These are phyloP conservation scores for Zygoascus biomembranicola DNA, from an alignment of 805 yeast genomes.

Conservation along the genomic window DNA sequence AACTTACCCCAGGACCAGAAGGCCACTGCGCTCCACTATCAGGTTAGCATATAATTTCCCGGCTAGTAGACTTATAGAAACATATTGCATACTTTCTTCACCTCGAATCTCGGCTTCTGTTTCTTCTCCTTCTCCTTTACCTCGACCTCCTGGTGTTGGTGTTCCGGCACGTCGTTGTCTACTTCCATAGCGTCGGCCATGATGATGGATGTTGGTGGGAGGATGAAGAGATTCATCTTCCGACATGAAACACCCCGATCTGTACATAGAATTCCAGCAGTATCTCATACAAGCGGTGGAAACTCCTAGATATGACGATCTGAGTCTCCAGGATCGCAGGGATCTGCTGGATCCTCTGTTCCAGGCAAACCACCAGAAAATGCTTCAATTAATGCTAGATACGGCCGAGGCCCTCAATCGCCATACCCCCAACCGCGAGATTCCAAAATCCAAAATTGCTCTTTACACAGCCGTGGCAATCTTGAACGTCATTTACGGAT, in stretches of 20 bases:
- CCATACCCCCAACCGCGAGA: neutral
- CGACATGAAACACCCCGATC: neutral
- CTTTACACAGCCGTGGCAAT: neutral
- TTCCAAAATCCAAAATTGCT: neutral
- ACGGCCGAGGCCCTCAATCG: neutral
- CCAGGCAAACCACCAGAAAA: neutral
- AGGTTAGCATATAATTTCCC: neutral
- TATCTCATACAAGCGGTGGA: neutral
- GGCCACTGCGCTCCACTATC: constrained; percentile 94
- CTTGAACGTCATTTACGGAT: neutral
- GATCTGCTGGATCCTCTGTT: neutral
- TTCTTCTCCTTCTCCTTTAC: constrained; percentile 11
- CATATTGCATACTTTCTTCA: constrained; percentile 46
- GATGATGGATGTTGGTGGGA: neutral
- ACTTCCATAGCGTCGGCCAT: constrained; percentile 18
- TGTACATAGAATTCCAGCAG: neutral
- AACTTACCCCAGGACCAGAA: constrained; percentile 95
- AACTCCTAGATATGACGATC: neutral
- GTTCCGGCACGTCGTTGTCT: constrained; percentile 8
- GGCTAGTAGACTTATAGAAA: neutral
- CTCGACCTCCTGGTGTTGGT: neutral
- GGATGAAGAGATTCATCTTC: neutral
- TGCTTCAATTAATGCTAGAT: neutral
- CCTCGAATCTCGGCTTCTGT: constrained; percentile 71
- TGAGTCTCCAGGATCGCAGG: neutral